Base-by-base conservation (phyloP, 805 yeast species). In the Torulaspora indica region DNA sequence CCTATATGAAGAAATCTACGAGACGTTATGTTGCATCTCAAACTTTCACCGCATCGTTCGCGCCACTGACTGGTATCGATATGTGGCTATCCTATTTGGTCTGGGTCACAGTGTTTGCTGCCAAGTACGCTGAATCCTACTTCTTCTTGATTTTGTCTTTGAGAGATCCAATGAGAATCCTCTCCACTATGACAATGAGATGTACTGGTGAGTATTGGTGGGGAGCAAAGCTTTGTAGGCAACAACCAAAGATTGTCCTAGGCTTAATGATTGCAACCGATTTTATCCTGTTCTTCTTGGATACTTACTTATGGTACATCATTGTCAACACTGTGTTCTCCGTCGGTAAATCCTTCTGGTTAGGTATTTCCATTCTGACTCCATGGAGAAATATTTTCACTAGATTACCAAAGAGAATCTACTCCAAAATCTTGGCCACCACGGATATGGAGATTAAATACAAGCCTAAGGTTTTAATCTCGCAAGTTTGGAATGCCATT, bases 321-420 rank as follows among this genome's bases (percentile, higher is more conserved):
- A 75, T 93, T 59, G 82, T 85, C 68, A 93, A 91, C 79, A 85
- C 95, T 70, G 78, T 88, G 56, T 90, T 88, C 80, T 91, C 98
- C 50, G 88, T 93, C 61, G 97, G 96, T 58, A 87, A 96, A 67
- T 93, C 98, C 12, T 93, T 93, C 78, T 93, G 91, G 77, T 78
- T 95, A 69, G 99, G 99, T 84, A 90, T 93, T 60, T 93, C 99
- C 36, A 91, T 93, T 55, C 81, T 90, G 76, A 93, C 99, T 33
- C 99, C 99, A 51, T 93, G 99, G 99, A 87, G 98, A 80, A 93
- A 95, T 68, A 90, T 93, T 58, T 93, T 91, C 76, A 82, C 96
- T 43, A 83, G 99, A 71, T 75, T 93, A 66, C 99, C 99, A 66
- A 93, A 93, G 82, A 88, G 99, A 81, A 88, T 93, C 56, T 95